A percentile compares a stretch with the other conserved stretches of the same genome.
Conservation (phyloP, 371 early-diverging fungal species). For the Lichtheimia corymbifera region DNA sequence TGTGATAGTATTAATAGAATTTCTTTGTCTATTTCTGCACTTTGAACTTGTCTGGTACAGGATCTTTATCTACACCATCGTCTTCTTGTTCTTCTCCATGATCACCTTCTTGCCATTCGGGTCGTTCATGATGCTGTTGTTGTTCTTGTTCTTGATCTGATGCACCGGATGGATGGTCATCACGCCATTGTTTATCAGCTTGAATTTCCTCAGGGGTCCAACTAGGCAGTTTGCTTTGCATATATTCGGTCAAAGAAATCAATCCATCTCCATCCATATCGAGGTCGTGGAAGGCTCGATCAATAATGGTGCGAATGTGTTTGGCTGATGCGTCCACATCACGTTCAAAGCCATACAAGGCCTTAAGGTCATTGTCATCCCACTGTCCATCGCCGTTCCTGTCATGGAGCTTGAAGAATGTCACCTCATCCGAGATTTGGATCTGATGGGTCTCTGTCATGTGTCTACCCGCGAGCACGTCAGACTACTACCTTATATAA, state of each 20-base stretch:
- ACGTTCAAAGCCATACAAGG: constrained; percentile 41
- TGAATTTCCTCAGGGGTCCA: constrained; percentile 22
- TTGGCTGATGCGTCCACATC: constrained; percentile 34
- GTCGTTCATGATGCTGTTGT: not conserved
- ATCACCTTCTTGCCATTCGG: not conserved
- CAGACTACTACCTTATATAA: not conserved
- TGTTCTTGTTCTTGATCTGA: not conserved
- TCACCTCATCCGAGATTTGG: constrained; percentile 38
- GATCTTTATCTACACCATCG: not conserved
- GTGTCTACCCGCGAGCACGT: constrained; percentile 20
- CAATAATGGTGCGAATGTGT: constrained; percentile 38
- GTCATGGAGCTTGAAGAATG: constrained; percentile 46
- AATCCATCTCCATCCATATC: constrained; percentile 30
- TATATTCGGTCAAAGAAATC: constrained; percentile 39
- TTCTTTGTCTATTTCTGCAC: not conserved
- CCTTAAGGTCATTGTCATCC: constrained; percentile 30
- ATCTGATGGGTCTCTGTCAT: constrained; percentile 39
- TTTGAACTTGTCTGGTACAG: constrained; percentile 15
- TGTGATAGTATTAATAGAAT: no score
- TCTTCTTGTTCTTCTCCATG: constrained; percentile 1
- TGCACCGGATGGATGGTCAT: constrained; percentile 8
- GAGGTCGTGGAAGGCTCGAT: constrained; percentile 40
- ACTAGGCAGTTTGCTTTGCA: constrained; percentile 21
- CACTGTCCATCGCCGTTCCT: constrained; percentile 38
- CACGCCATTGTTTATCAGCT: constrained; percentile 20